Evolutionary conservation across 352 stramenopile genomes (phyloP).

Genomic region (Phytopythium helicoides): DNA sequence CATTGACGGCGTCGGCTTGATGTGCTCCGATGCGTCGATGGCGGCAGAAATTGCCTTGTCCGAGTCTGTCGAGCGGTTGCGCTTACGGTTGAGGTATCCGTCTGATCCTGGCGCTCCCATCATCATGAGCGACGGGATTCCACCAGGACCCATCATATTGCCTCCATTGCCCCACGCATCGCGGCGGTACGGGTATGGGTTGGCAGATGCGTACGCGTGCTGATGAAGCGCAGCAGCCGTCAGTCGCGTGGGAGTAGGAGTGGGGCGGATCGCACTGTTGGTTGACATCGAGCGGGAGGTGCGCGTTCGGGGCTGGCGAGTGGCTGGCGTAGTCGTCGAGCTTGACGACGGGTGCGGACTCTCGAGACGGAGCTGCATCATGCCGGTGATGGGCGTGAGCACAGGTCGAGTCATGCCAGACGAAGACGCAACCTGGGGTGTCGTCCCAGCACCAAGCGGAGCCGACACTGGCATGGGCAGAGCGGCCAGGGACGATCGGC

Average conservation of each 20-base stretch:
- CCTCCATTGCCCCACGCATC: conserved; percentile 34
- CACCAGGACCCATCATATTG: conserved; percentile 7
- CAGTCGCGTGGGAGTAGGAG: conserved; percentile 16
- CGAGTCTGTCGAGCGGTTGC: conserved; percentile 67
- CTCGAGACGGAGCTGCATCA: conserved; percentile 72
- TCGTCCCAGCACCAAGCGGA: conserved; percentile 14
- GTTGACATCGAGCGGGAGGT: conserved; percentile 10
- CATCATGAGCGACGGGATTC: conserved; percentile 36
- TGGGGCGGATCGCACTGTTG: conserved; percentile 12
- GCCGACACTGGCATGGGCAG: conserved; percentile 45
- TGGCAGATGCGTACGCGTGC: conserved; percentile 45
- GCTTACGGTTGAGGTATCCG: conserved; percentile 61
- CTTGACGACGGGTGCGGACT: conserved; percentile 27
- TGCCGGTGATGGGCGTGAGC: conserved; percentile 64
- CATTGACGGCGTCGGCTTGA: conserved; percentile 30
- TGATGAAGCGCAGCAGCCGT: conserved; percentile 40
- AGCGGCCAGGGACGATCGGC: conserved; percentile 47
- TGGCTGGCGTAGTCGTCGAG: conserved; percentile 8
- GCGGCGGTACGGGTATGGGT: conserved; percentile 35
- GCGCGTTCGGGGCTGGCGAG: conserved; percentile 5
- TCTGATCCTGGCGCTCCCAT: conserved; percentile 23
- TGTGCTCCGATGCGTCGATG: conserved; percentile 55
- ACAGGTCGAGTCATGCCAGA: conserved; percentile 20
- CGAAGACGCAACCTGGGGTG: conserved; percentile 2
- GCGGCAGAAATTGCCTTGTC: conserved; percentile 52